Conservation (phyloP, 2,329 filamentous ascomycete species). For the Neofusicoccum cordaticola region DNA sequence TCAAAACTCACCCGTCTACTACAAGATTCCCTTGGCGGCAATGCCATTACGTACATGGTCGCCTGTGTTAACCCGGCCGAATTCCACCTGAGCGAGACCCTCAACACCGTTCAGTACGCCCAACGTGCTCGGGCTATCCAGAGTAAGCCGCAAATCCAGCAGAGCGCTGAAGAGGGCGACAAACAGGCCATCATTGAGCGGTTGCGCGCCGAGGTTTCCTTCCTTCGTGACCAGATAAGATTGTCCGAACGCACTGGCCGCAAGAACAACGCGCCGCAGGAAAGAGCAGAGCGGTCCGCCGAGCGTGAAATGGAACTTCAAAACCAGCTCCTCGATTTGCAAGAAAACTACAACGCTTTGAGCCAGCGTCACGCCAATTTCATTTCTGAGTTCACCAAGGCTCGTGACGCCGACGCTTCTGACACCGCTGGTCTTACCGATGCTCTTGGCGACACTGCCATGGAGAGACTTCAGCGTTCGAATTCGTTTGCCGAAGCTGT, state of each 20-base stretch:
- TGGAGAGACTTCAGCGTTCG: slow-evolving; percentile 87
- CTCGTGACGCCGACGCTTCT: slow-evolving; percentile 61
- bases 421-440: slow-evolving; percentile 58
- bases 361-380: slow-evolving; percentile 93
- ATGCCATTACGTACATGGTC: slow-evolving; percentile 99
- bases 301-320: slow-evolving; percentile 88
- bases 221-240: slow-evolving; percentile 89
- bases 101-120: slow-evolving; percentile 95
- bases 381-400: slow-evolving; percentile 88
- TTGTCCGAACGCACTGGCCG: slow-evolving; percentile 69
- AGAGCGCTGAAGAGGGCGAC: slow-evolving; percentile 82
- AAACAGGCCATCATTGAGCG: slow-evolving; percentile 92
- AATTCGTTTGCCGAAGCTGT: slow-evolving; percentile 95
- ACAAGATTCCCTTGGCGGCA: slow-evolving; percentile 94
- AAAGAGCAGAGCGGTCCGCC: slow-evolving; percentile 73
- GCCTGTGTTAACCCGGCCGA: slow-evolving; percentile 95
- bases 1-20: slow-evolving; percentile 93
- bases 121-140: slow-evolving; percentile 95
- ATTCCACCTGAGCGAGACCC: slow-evolving; percentile 94
- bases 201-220: slow-evolving; percentile 88
- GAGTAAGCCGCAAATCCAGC: slow-evolving; percentile 94
- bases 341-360: slow-evolving; percentile 91
- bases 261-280: slow-evolving; percentile 56
- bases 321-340: slow-evolving; percentile 85
- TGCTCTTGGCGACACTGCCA: slow-evolving; percentile 70